Evolutionary conservation across 2,329 filamentous ascomycete species (phyloP), one percentile per base, ranked within the genome.

Genomic region (Biscogniauxia mediterranea): DNA sequence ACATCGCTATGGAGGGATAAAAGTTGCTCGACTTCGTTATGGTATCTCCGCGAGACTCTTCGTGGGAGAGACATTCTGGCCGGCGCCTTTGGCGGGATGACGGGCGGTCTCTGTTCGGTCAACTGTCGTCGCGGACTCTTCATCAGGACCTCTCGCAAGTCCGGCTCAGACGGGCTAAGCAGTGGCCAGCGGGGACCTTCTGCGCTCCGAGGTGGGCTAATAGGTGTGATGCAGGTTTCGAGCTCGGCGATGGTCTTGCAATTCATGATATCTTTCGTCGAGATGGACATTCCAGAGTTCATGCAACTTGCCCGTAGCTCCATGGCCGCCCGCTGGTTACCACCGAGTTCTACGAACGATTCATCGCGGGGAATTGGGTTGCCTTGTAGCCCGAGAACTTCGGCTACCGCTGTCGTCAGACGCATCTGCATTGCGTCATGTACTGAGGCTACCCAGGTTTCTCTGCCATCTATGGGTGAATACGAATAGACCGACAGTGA

Each of bases 311-410:
- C 71, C 38, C 72, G 68, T 13, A 79, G 66, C 15, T 72, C 69
- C 23, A 62, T 66, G 9, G 77, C 78, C n/a, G 72, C 67, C 20
- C 71, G 67, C 26, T 74, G 71, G 62, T 77, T 72, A 54, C 80
- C 78, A 42, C 80, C 80, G 8, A 81, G 69, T 23, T 82, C 79
- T 52, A 67, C 64, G 57, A 82, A 81, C 13, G 80, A 82, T 61
- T 79, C 76, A 59, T 77, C 73, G 6, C 77, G 67, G 15, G 72
- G 68, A 15, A 81, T 71, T 1, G 69, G 64, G 21, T 69, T 61
- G 6, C 63, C 60, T 1, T 74, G 68, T 3, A 79, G 69, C 17
- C 71, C 69, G 9, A 81, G 72, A 0, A 78, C 74, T 25, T 76
- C 69, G 2, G 78, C 72, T 46, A 79, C 69, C 21, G 71, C 75